Evolutionary conservation across 768 basidiomycete species (phyloP), one percentile per base, ranked within the genome.

Genomic region (Rhizopogon roseolus): DNA sequence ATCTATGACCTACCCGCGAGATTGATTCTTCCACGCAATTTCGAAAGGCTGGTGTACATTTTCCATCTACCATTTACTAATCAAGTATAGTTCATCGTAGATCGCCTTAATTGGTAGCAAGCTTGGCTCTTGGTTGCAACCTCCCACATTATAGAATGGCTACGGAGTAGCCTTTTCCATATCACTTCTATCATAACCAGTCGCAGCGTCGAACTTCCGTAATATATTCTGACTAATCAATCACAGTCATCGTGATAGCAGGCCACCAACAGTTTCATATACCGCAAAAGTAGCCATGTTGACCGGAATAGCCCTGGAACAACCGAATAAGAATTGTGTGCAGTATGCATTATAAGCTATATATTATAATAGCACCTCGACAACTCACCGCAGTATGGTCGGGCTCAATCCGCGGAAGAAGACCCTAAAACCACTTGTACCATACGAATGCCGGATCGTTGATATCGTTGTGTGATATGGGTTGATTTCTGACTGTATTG

Each of bases 281-380:
- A 82, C 81, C 3, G 77, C 80, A 66, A 92, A 91, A 1, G 85
- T 90, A 32, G 84, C 86, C 79, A 91, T 89, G 59, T 91, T 91
- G n/a, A 89, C 88, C 2, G 90, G 90, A 22, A 90, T 77, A n/a
- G 88, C 86, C 39, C 87, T 90, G 45, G 38, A 38, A 13, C 9
- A 13, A 37, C 34, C 65, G 17, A 4, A 16, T 25, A 22, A 50
- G 8, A 50, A 16, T 19, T n/a, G 16, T 50, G 10, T 7, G 28
- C 16, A 44, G n/a, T 46, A 25, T 22, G n/a, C 28, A 25, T 22
- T 17, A 17, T 43, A 17, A 42, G 42, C 28, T 22, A 36, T 22
- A 36, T 17, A 6, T 7, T 4, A 25, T 25, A 13, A 36, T 42
- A 37, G 32, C 6, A 54, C 34, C 16, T 34, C 16, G 16, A 10